Evolutionary conservation across 2,329 filamentous ascomycete genomes (phyloP).

Genomic region (Trichoderma brevicompactum): DNA sequence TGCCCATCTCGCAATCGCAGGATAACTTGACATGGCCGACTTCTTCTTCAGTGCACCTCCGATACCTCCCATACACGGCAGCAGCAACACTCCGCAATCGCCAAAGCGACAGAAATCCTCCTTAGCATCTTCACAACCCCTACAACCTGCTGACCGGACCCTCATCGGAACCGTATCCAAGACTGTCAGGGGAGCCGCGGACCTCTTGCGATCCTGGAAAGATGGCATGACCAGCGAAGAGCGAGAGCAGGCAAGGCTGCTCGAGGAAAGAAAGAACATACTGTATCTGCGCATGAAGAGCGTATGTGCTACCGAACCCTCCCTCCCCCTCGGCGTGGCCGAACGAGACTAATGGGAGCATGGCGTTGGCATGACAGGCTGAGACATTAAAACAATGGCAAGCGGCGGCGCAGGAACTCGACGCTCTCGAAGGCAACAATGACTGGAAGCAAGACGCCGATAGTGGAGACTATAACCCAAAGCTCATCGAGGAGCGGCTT

Average conservation of each 20-base stretch:
- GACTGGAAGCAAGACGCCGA: slow-evolving; percentile 73
- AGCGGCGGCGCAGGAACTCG: slow-evolving; percentile 74
- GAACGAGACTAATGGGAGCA: neutral
- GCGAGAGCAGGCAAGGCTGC: slow-evolving; percentile 50
- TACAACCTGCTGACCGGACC: neutral
- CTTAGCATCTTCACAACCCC: slow-evolving; percentile 4
- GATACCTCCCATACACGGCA: slow-evolving; percentile 34
- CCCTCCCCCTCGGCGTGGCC: neutral
- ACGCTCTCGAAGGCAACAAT: slow-evolving; percentile 78
- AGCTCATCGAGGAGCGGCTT: slow-evolving; percentile 70
- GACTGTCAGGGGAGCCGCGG: slow-evolving; percentile 47
- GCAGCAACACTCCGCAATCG: slow-evolving; percentile 32
- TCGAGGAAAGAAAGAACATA: slow-evolving; percentile 65
- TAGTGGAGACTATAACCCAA: slow-evolving; percentile 70
- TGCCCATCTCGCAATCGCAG: slow-evolving; percentile 13
- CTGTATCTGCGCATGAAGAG: slow-evolving; percentile 68
- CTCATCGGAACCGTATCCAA: slow-evolving; percentile 38
- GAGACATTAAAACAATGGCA: slow-evolving; percentile 74
- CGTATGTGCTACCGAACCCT: slow-evolving; percentile 48
- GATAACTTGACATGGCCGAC: slow-evolving; percentile 36
- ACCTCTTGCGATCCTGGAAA: slow-evolving; percentile 51
- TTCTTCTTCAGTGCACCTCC: slow-evolving; percentile 37
- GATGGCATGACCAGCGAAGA: slow-evolving; percentile 59
- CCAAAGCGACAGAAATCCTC: slow-evolving; percentile 34
- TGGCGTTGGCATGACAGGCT: slow-evolving; percentile 54